Conservation (phyloP, 495 filamentous ascomycete genomes). For the Neurospora hispaniola region DNA sequence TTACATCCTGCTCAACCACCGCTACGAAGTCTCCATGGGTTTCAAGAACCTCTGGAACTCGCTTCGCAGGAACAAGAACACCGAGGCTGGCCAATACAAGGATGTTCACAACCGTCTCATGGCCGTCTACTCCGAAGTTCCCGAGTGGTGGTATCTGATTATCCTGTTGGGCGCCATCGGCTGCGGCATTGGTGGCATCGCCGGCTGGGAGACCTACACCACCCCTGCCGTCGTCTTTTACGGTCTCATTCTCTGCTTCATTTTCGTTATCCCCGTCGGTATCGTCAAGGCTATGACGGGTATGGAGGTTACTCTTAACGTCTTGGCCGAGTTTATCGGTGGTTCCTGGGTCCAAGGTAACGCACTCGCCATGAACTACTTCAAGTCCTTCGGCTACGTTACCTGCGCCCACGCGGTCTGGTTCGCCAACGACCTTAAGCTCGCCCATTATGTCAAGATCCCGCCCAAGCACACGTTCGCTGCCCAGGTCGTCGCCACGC, state of each 20-base stretch:
- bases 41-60: constrained; percentile 21
- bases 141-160: constrained; percentile 29
- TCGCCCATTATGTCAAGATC: constrained; percentile 33
- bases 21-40: constrained; percentile 25
- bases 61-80: constrained; percentile 16
- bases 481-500: constrained; percentile 26
- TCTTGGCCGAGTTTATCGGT: constrained; percentile 33
- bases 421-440: constrained; percentile 31
- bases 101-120: constrained; percentile 32
- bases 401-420: constrained; percentile 23
- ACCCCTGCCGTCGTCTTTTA: constrained; percentile 28
- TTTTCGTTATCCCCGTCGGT: constrained; percentile 30
- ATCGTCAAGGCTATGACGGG: constrained; percentile 32
- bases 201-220: constrained; percentile 26
- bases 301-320: constrained; percentile 26
- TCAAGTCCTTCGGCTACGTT: constrained; percentile 31
- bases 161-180: constrained; percentile 20
- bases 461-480: constrained; percentile 28
- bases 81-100: constrained; percentile 10
- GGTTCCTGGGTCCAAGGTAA: constrained; percentile 25
- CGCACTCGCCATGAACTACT: constrained; percentile 31
- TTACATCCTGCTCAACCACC: constrained; percentile 27
- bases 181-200: constrained; percentile 23
- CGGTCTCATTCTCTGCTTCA: constrained; percentile 24
- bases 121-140: constrained; percentile 25